Evolutionary conservation across 768 basidiomycete species (phyloP).

Genomic region (Antrodiella citrinella): DNA sequence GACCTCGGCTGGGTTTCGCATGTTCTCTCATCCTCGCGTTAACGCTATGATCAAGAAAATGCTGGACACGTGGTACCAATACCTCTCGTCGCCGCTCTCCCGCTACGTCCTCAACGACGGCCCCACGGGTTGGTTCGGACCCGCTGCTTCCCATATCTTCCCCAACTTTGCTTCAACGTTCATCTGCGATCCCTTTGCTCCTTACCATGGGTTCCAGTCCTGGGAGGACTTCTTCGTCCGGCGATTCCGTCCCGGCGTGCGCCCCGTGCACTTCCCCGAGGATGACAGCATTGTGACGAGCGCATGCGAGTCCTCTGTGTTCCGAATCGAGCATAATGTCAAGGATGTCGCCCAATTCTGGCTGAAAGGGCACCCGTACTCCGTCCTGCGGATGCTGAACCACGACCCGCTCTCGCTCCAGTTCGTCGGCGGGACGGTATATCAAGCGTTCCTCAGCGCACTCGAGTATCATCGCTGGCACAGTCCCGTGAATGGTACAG

Average conservation of each 20-base stretch:
- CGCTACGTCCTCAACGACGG: constrained; percentile 30
- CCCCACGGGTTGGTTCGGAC: constrained; percentile 42
- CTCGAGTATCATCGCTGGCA: constrained; percentile 59
- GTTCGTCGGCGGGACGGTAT: constrained; percentile 43
- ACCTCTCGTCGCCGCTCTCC: constrained; percentile 37
- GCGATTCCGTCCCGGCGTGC: constrained; percentile 29
- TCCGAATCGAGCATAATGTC: constrained; percentile 32
- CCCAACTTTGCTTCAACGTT: constrained; percentile 23
- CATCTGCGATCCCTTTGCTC: constrained; percentile 29
- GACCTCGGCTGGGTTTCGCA: constrained; percentile 22
- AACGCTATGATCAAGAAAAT: constrained; percentile 41
- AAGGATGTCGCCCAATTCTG: constrained; percentile 42
- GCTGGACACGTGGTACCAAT: constrained; percentile 41
- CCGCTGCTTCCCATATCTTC: constrained; percentile 20
- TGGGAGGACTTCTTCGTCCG: constrained; percentile 55
- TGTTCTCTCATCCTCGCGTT: constrained; percentile 34
- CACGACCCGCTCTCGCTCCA: constrained; percentile 29
- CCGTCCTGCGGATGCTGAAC: constrained; percentile 45
- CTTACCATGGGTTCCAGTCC: constrained; percentile 37
- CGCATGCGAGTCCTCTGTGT: constrained; percentile 47
- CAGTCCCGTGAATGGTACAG: constrained; percentile 41
- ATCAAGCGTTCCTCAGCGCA: constrained; percentile 51
- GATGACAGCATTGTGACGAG: constrained; percentile 31
- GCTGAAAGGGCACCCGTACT: constrained; percentile 57
- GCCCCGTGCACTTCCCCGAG: constrained; percentile 28